A percentile compares a stretch with the other conserved stretches of the same genome.
Evolutionary conservation across 1,284 basidiomycete species (phyloP).

Genomic region (Trichosporon coremiiforme): DNA sequence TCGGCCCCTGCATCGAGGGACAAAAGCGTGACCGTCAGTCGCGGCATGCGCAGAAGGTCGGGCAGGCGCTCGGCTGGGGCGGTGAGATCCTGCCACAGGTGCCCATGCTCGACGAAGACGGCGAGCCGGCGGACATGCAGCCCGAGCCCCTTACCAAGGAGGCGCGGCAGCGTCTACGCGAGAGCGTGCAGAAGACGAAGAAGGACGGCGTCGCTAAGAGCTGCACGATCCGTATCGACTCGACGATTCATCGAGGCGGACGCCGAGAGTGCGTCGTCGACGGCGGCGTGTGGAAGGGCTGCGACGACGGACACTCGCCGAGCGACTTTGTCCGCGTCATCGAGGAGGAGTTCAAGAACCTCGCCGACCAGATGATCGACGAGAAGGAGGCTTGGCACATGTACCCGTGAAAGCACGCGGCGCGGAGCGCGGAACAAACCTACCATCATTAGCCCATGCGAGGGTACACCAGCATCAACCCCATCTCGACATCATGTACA

Average conservation of each 20-base stretch:
- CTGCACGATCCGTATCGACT: conserved; percentile 77
- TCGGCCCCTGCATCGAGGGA: conserved; percentile 63
- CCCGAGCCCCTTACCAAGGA: conserved; percentile 60
- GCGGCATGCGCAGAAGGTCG: conserved; percentile 17
- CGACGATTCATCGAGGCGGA: conserved; percentile 46
- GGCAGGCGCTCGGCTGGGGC: neutral
- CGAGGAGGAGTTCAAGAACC: conserved; percentile 63
- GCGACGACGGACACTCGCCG: conserved; percentile 73
- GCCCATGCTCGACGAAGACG: neutral
- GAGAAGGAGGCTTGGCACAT: conserved; percentile 8
- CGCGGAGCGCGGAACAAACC: too few species aligned
- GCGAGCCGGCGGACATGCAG: conserved; percentile 33
- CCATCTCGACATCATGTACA: neutral
- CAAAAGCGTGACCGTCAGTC: conserved; percentile 23
- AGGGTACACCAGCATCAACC: neutral
- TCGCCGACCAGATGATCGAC: conserved; percentile 23
- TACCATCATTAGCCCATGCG: neutral
- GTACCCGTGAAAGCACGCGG: too few species aligned
- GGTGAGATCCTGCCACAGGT: neutral
- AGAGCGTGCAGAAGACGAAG: conserved; percentile 63
- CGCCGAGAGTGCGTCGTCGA: conserved; percentile 70
- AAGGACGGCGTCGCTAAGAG: conserved; percentile 71
- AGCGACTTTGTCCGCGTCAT: conserved; percentile 77
- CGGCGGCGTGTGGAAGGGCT: conserved; percentile 74
- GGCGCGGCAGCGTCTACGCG: conserved; percentile 60